Conservation (phyloP, 306 rosid species). For the Rosa rugosa region DNA sequence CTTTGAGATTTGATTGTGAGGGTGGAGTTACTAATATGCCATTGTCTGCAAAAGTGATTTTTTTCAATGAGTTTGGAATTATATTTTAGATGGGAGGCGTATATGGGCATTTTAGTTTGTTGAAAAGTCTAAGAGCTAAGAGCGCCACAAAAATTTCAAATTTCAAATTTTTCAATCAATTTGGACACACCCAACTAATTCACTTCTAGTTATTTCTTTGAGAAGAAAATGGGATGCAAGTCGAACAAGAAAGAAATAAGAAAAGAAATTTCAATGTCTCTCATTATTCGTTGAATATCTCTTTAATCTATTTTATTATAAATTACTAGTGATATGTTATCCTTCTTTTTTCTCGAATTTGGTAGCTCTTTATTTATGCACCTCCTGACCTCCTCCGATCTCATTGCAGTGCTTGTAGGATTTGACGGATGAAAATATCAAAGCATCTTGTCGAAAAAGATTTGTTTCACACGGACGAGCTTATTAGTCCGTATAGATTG, state of each 20-base stretch:
- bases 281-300: too few species aligned
- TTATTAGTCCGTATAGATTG: too few species aligned
- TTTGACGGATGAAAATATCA: too few species aligned
- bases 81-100: neutral
- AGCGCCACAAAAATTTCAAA: conserved; percentile 25
- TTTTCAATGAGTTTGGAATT: neutral
- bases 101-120: neutral
- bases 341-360: too few species aligned
- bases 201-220: neutral
- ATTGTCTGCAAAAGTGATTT: neutral
- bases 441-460: too few species aligned
- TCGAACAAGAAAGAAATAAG: neutral
- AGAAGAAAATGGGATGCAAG: too few species aligned
- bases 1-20: neutral
- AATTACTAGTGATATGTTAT: too few species aligned
- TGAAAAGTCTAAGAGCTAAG: neutral
- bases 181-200: neutral
- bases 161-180: conserved; percentile 4
- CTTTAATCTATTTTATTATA: too few species aligned
- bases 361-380: too few species aligned
- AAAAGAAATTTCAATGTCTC: too few species aligned
- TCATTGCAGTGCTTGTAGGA: too few species aligned
- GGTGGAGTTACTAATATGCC: neutral
- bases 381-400: too few species aligned
- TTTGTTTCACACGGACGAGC: neutral